Conservation (phyloP, 768 basidiomycete genomes). For the Pisolithus microcarpus region DNA sequence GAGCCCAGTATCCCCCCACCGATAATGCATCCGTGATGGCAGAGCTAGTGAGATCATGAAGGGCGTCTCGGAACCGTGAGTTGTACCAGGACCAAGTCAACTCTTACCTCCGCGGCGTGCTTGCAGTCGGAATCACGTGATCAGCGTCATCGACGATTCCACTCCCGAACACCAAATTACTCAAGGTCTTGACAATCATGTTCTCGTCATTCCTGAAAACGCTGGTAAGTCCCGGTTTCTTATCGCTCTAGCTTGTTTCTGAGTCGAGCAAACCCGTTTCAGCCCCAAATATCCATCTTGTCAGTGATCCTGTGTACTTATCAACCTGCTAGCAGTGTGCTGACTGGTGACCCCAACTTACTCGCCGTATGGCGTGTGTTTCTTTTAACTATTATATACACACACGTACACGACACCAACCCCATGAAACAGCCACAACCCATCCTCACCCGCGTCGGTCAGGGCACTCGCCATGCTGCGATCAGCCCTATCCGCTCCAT, state of each 20-base stretch:
- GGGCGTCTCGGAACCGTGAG: too few relatives aligned
- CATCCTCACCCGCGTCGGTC: constrained; percentile 56
- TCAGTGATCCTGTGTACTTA: constrained; percentile 24
- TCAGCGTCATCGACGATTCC: background rate
- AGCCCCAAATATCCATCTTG: constrained; percentile 66
- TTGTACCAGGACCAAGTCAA: too few relatives aligned
- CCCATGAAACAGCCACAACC: constrained; percentile 44
- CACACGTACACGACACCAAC: background rate
- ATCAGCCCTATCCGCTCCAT: constrained; percentile 51
- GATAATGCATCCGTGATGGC: too few relatives aligned
- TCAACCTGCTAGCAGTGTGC: constrained; percentile 7
- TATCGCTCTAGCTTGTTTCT: background rate
- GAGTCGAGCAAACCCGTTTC: constrained; percentile 1
- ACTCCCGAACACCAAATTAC: background rate
- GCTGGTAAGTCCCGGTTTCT: constrained; percentile 18
- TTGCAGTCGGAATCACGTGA: too few relatives aligned
- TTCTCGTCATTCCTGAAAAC: constrained; percentile 33
- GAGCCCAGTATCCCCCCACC: too few relatives aligned
- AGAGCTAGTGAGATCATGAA: too few relatives aligned
- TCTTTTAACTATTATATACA: too few relatives aligned
- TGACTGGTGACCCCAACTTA: background rate
- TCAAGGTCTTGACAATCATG: constrained; percentile 11
- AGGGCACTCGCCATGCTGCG: constrained; percentile 56
- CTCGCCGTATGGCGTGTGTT: too few relatives aligned
- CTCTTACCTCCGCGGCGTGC: too few relatives aligned